A percentile compares a stretch with the other conserved stretches of the same genome.
Conservation (phyloP, 208 protist genomes). For the Leishmania arabica region DNA sequence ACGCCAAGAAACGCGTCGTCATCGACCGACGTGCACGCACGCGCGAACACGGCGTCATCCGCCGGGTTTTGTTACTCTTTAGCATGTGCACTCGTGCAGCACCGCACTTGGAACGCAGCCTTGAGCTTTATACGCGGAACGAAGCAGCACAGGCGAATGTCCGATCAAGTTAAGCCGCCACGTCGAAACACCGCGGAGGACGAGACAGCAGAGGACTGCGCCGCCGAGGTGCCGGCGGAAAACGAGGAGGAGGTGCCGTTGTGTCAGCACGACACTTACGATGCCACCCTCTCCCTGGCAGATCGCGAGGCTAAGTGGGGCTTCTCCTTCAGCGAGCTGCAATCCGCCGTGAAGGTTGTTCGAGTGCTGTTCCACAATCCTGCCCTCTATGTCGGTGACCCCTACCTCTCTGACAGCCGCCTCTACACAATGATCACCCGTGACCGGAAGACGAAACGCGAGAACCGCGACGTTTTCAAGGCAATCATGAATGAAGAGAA, state of each 20-base stretch:
- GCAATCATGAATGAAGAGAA: constrained; percentile 85
- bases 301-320: constrained; percentile 82
- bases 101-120: not conserved
- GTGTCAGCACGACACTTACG: constrained; percentile 36
- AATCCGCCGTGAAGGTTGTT: constrained; percentile 76
- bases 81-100: not conserved
- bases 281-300: constrained; percentile 42
- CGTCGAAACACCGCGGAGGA: not conserved
- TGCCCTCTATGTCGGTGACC: constrained; percentile 79
- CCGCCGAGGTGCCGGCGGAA: not conserved
- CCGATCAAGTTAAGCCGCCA: not conserved
- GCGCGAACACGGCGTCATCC: not conserved
- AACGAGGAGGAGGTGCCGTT: constrained; percentile 27
- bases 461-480: constrained; percentile 79
- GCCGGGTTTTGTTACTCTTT: not conserved
- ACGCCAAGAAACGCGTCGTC: not conserved
- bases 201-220: not conserved
- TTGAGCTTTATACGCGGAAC: not conserved
- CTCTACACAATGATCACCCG: constrained; percentile 93
- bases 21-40: not conserved
- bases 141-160: not conserved
- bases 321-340: constrained; percentile 82
- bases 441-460: constrained; percentile 77
- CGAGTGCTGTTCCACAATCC: constrained; percentile 77
- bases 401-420: constrained; percentile 79